Evolutionary conservation across 2,329 filamentous ascomycete species (phyloP).

Genomic region (Erysiphe pulchra): DNA sequence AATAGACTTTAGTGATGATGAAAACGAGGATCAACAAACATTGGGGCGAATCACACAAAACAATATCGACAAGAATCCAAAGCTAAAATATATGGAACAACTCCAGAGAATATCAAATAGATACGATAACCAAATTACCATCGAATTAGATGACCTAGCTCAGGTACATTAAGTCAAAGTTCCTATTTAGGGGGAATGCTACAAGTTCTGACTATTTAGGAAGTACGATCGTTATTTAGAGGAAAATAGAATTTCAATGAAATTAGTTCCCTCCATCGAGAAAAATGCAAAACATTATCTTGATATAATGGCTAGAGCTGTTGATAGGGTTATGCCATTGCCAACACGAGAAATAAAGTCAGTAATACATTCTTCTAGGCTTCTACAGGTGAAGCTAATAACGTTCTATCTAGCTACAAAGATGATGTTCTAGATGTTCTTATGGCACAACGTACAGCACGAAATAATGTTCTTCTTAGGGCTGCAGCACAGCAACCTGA

Average conservation of each 20-base stretch:
- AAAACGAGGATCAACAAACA: slow-evolving; percentile 41
- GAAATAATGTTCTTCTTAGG: slow-evolving; percentile 52
- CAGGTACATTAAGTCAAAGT: slow-evolving; percentile 23
- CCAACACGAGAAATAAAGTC: slow-evolving; percentile 56
- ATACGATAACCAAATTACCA: slow-evolving; percentile 45
- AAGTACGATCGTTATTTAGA: slow-evolving; percentile 48
- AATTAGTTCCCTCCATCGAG: slow-evolving; percentile 64
- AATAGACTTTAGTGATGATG: slow-evolving; percentile 66
- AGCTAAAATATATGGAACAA: slow-evolving; percentile 69
- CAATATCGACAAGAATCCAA: slow-evolving; percentile 28
- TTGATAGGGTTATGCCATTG: slow-evolving; percentile 65
- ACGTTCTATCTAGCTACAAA: slow-evolving; percentile 41
- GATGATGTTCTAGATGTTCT: slow-evolving; percentile 93
- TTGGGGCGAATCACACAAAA: slow-evolving; percentile 17
- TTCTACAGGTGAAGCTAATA: too few relatives aligned
- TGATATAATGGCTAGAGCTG: slow-evolving; percentile 66
- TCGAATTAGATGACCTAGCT: slow-evolving; percentile 74
- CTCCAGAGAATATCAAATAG: slow-evolving; percentile 74
- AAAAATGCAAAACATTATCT: slow-evolving; percentile 87
- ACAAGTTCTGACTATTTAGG: not conserved
- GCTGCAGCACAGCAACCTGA: slow-evolving; percentile 40
- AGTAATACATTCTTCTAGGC: slow-evolving; percentile 9
- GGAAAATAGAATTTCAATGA: slow-evolving; percentile 26
- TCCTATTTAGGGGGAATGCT: not conserved
- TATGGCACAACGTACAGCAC: slow-evolving; percentile 69